Evolutionary conservation across 108 stramenopile species (phyloP), one percentile per base, ranked within the genome.

Genomic region (Stephanodiscus triporus): DNA sequence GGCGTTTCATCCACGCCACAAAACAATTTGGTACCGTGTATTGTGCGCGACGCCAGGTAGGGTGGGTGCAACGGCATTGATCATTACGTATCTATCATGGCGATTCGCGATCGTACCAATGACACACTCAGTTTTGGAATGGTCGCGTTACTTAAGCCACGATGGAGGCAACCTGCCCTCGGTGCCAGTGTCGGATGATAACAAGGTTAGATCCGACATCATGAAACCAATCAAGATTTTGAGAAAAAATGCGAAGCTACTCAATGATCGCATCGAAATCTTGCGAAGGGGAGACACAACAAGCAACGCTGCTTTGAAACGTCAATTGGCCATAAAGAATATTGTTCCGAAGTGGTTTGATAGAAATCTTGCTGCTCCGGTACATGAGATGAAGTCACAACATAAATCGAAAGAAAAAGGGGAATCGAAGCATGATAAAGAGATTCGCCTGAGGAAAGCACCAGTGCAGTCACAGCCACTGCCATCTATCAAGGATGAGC

Each of bases 11-110:
- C 65, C 77, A 26, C 72, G 87, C 47, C 73, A 81, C 20, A 47
- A 66, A 48, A 78, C 85, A 8, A 49, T 87, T 43, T 90, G 89
- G 89, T 86, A 90, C 76, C 75, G 85, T 9, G 48, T 90, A 30
- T 86, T 86, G 40, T 88, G 77, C 55, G 84, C 87, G 6, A 83
- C 84, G 11, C 79, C 82, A 4, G 72, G 72, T 29, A 73, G 78
- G 48, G 58, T 49, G 37, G 42, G 38, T 22, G 78, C 49, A 13
- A 63, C 78, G 29, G 6, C 58, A 19, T 26, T 68, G 0, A 67
- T 73, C 26, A 26, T 68, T 2, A 30, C 73, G 24, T 80, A 68
- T 68, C 64, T 80, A 40, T 68, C 67, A 30, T 80, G 78, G 71
- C 17, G 72, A 29, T 68, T 67, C 20, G 78, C 62, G 13, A 62